Base-by-base conservation (phyloP, 352 stramenopile genomes). In the Globisporangium middletonii region DNA sequence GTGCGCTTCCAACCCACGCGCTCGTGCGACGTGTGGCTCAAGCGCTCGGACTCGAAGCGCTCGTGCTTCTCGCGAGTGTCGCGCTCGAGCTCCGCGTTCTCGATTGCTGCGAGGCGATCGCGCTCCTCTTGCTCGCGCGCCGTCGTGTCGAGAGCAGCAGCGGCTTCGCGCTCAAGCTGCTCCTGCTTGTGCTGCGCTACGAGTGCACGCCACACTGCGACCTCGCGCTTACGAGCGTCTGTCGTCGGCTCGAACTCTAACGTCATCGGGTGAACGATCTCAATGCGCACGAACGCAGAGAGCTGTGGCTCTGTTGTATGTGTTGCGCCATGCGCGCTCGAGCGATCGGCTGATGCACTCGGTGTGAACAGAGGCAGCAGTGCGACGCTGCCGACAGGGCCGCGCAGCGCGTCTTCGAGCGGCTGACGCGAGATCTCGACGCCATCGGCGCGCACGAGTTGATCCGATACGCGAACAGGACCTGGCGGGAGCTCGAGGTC, bases 241-340 rank as follows among this genome's bases (percentile, higher is more conserved):
- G 64, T 77, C 12, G 69, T 75, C 11, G 75, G 62, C 44, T 79
- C 68, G 49, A 89, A 86, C 45, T 76, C 60, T n/a, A 89, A 62
- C n/a, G 57, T 59, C 33, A 66, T 65, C 0, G 79, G 73, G 0
- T 60, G 65, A 30, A 89, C 62, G 37, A 89, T 83, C 61, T 89
- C 75, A 19, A 89, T 70, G 12, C 75, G 75, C 16, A 75, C 76
- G 53, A 89, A 89, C 30, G 75, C 77, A 16, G 66, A 71, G 59
- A 87, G 77, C 7, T 80, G 62, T n/a, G 79, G 74, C 4, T 59
- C 55, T 3, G 55, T 44, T 4, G 19, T 1, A 3, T 59, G 51
- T 27, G 19, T 15, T 4, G n/a, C 7, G 37, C 13, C 26, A 28
- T 4, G 23, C 27, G 19, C 26, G 2, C 8, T 66, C 11, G 13